These are phyloP conservation scores for Hortaea werneckii DNA, from an alignment of 2,329 filamentous ascomycete genomes.

Conservation along the genomic window DNA sequence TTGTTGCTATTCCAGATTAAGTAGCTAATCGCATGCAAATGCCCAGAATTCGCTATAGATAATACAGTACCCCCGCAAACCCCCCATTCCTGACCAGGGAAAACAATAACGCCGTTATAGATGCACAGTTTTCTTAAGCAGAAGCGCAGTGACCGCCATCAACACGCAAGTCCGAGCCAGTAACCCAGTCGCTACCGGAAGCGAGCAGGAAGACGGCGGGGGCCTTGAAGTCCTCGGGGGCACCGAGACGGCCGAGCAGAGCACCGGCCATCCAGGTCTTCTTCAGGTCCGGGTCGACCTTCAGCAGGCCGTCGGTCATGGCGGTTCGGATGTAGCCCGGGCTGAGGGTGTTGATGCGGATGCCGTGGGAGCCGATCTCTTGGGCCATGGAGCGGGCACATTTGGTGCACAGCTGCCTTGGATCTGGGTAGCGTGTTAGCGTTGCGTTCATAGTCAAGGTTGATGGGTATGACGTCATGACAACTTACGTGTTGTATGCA, in stretches of 20 bases:
- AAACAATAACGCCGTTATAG: too few species aligned
- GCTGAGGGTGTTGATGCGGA: conserved; percentile 24
- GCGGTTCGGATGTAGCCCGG: conserved; percentile 28
- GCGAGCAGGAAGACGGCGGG: conserved; percentile 59
- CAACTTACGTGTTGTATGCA: conserved; percentile 40
- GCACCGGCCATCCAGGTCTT: conserved; percentile 45
- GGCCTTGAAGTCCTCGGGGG: conserved; percentile 50
- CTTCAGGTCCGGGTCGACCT: conserved; percentile 40
- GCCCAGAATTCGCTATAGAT: too few species aligned
- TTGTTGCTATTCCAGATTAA: too few species aligned
- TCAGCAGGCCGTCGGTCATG: conserved; percentile 25
- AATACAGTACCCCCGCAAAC: too few species aligned
- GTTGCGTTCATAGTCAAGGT: too few species aligned
- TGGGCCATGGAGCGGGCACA: conserved; percentile 43
- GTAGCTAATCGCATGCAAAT: too few species aligned
- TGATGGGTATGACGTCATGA: too few species aligned
- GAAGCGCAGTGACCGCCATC: conserved; percentile 53
- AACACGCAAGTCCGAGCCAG: conserved; percentile 56
- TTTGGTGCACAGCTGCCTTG: conserved; percentile 45
- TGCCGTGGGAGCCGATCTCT: conserved; percentile 38
- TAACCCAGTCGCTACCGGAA: conserved; percentile 61
- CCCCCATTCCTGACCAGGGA: too few species aligned
- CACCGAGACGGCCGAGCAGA: conserved; percentile 44
- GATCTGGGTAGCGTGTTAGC: conserved; percentile 7
- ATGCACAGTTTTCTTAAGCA: conserved; percentile 5